phyloP scores from a whole-genome alignment of 78 protist species.

The Goniomonas avonlea region DNA sequence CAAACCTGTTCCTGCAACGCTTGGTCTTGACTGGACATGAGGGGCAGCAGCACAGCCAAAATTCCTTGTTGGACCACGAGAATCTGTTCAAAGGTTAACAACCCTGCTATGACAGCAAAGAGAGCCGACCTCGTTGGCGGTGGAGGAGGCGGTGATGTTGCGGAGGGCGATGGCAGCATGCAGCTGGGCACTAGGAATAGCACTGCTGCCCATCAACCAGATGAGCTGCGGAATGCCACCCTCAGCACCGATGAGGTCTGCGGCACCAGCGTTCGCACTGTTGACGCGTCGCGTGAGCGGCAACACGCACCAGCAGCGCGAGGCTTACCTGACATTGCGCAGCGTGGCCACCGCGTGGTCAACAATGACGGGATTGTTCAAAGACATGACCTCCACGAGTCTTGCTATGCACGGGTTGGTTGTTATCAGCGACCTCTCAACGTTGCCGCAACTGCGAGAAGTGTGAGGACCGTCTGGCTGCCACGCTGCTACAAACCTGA shows the following conservation, averaged over 20 bases:
- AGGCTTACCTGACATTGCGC: too few relatives aligned
- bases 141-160: slow-evolving; percentile 23
- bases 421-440: too few relatives aligned
- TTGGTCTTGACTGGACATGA: slow-evolving; percentile 13
- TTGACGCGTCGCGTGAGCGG: too few relatives aligned
- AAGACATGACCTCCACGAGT: too few relatives aligned
- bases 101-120: background rate
- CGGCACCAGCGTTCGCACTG: too few relatives aligned
- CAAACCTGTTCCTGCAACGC: slow-evolving; percentile 32
- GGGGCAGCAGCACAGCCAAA: too few relatives aligned
- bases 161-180: slow-evolving; percentile 26
- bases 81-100: background rate
- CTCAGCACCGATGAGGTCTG: slow-evolving; percentile 2
- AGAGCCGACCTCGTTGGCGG: slow-evolving; percentile 18
- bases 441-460: too few relatives aligned
- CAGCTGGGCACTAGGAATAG: background rate
- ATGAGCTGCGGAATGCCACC: slow-evolving; percentile 26
- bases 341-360: slow-evolving; percentile 16
- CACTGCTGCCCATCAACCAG: background rate
- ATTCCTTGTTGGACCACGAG: slow-evolving; percentile 20
- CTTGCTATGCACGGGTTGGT: too few relatives aligned
- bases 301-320: too few relatives aligned
- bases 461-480: too few relatives aligned
- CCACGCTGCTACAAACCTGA: too few relatives aligned
- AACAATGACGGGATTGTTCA: too few relatives aligned